A percentile compares a stretch with the other conserved stretches of the same genome.
phyloP scores from a whole-genome alignment of 441 rosid species.

The Adansonia rubrostipa region DNA sequence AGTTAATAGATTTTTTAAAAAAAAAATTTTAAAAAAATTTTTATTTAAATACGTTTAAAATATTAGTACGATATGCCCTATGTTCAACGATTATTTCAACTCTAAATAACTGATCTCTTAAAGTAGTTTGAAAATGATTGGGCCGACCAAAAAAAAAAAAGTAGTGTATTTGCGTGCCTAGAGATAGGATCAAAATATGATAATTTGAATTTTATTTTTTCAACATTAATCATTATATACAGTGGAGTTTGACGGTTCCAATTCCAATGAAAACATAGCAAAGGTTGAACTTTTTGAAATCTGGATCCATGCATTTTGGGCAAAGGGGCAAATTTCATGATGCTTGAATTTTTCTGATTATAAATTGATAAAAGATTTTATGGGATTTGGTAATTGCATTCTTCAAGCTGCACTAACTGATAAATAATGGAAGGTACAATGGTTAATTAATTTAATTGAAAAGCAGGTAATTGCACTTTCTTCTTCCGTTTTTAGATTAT shows the following conservation, averaged over 20 bases:
- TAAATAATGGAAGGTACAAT: not conserved
- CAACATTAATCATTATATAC: not conserved
- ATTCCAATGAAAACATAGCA: not conserved
- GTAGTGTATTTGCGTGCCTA: not conserved
- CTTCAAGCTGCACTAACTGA: not conserved
- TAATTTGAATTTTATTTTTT: not conserved
- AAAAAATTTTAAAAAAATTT: too few relatives aligned
- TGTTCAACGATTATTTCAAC: too few relatives aligned
- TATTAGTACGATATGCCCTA: too few relatives aligned
- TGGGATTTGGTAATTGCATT: not conserved
- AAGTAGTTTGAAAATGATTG: not conserved
- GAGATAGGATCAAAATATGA: not conserved
- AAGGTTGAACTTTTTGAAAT: slow-evolving; percentile 14
- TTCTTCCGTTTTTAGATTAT: not conserved
- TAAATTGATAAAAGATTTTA: not conserved
- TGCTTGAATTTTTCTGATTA: not conserved
- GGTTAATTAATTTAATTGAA: not conserved
- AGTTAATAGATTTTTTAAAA: not conserved
- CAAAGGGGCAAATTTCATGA: not conserved
- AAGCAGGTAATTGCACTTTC: not conserved
- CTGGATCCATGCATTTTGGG: not conserved
- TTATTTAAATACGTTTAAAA: too few relatives aligned
- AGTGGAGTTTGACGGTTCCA: not conserved
- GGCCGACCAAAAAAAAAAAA: not conserved
- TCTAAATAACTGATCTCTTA: not conserved